phyloP scores from a whole-genome alignment of 495 filamentous ascomycete species.

The Hamigera avellanea region DNA sequence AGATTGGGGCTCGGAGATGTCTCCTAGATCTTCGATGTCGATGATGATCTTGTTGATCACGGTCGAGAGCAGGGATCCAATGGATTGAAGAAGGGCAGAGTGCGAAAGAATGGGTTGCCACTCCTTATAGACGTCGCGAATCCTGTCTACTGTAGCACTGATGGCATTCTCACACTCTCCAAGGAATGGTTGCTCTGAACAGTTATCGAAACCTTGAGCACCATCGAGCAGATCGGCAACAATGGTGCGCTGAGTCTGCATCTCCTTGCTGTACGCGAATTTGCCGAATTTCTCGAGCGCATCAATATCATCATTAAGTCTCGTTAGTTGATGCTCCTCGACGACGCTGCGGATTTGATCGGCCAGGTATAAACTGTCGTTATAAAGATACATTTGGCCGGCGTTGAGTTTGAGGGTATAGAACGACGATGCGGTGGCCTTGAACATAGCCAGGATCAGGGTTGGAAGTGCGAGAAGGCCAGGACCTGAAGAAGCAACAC shows the following conservation, averaged over 20 bases:
- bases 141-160: conserved; percentile 50
- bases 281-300: conserved; percentile 68
- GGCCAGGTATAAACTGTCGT: conserved; percentile 73
- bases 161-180: conserved; percentile 61
- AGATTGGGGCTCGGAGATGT: conserved; percentile 82
- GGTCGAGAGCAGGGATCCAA: conserved; percentile 73
- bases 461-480: conserved; percentile 74
- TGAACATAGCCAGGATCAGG: conserved; percentile 79
- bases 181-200: conserved; percentile 49
- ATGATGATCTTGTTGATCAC: conserved; percentile 68
- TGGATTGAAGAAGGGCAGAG: conserved; percentile 72
- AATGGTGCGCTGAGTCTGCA: conserved; percentile 74
- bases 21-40: conserved; percentile 76
- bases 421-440: conserved; percentile 71
- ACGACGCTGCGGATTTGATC: conserved; percentile 54
- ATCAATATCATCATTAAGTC: conserved; percentile 59
- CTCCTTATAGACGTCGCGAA: conserved; percentile 53
- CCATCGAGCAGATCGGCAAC: conserved; percentile 77
- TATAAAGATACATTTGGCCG: conserved; percentile 89
- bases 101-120: conserved; percentile 77
- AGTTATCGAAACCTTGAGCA: conserved; percentile 51
- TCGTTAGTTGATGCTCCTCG: conserved; percentile 34
- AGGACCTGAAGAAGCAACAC: conserved; percentile 58
- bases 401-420: conserved; percentile 52
- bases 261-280: conserved; percentile 75